Conservation (phyloP, 805 yeast species). For the Kuraishia hungarica region DNA sequence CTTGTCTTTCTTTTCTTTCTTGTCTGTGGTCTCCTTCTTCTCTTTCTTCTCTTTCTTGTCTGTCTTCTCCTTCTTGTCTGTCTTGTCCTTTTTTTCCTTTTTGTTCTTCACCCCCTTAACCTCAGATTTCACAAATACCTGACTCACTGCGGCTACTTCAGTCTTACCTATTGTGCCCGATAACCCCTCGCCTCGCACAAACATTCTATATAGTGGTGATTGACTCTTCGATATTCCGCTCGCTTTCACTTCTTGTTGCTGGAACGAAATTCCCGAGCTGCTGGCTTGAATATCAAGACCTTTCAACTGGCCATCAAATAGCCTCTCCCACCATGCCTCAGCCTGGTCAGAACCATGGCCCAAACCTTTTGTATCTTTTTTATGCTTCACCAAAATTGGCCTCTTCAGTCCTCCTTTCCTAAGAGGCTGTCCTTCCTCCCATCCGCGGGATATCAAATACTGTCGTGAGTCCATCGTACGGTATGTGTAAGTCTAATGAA, state of each 20-base stretch:
- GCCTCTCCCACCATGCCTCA: constrained; percentile 95
- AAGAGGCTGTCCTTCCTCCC: constrained; percentile 88
- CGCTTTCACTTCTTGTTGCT: constrained; percentile 40
- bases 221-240: constrained; percentile 37
- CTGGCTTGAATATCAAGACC: constrained; percentile 47
- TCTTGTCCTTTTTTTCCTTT: constrained; percentile 13
- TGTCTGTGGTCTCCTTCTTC: constrained; percentile 14
- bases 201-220: constrained; percentile 78
- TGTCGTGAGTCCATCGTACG: constrained; percentile 61
- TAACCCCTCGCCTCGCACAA: constrained; percentile 80
- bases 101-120: constrained; percentile 15
- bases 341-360: constrained; percentile 72
- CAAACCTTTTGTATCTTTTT: constrained; percentile 83
- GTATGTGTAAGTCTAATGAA: not conserved
- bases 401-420: constrained; percentile 70
- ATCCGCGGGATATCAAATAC: constrained; percentile 74
- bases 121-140: constrained; percentile 13
- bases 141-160: constrained; percentile 6
- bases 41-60: constrained; percentile 16
- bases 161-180: constrained; percentile 60
- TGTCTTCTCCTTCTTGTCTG: constrained; percentile 13
- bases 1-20: constrained; percentile 12
- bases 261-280: constrained; percentile 33
- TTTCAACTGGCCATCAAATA: constrained; percentile 89
- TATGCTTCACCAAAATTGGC: constrained; percentile 86